Evolutionary conservation across 2,329 filamentous ascomycete genomes (phyloP).

Genomic region (Scopulariopsis brevicaulis): DNA sequence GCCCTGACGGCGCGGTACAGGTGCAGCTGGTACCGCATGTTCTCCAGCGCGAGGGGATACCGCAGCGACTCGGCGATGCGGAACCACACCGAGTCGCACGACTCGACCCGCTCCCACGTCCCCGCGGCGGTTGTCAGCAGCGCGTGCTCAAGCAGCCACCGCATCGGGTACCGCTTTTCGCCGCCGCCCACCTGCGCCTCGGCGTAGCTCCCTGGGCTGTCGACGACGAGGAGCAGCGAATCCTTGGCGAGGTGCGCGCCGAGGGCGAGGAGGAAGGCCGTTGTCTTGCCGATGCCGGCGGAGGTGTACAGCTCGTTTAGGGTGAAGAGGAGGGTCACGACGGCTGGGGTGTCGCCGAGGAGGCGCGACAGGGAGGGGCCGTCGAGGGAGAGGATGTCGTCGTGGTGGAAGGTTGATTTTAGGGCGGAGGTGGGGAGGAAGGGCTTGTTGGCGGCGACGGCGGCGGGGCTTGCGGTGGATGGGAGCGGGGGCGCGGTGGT

Average conservation of each 20-base stretch:
- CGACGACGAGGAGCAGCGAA: slow-evolving; percentile 71
- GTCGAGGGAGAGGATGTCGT: slow-evolving; percentile 26
- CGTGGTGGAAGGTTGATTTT: slow-evolving; percentile 27
- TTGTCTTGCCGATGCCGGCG: slow-evolving; percentile 62
- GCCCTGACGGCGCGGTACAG: slow-evolving; percentile 44
- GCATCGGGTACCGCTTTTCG: slow-evolving; percentile 73
- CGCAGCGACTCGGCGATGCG: slow-evolving; percentile 53
- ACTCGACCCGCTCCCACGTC: slow-evolving; percentile 63
- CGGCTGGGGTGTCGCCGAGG: slow-evolving; percentile 22
- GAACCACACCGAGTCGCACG: slow-evolving; percentile 78
- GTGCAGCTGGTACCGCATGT: slow-evolving; percentile 93
- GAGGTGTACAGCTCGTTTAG: slow-evolving; percentile 87
- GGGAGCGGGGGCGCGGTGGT: slow-evolving; percentile 37
- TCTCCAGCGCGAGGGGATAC: slow-evolving; percentile 81
- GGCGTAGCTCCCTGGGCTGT: slow-evolving; percentile 90
- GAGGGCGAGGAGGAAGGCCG: slow-evolving; percentile 60
- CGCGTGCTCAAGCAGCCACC: slow-evolving; percentile 80
- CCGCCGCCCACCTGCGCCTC: slow-evolving; percentile 59
- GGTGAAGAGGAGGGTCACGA: slow-evolving; percentile 85
- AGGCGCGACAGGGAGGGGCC: slow-evolving; percentile 18
- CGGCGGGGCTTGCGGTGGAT: slow-evolving; percentile 37
- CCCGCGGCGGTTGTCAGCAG: slow-evolving; percentile 38
- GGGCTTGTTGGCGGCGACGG: slow-evolving; percentile 29
- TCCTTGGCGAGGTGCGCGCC: slow-evolving; percentile 45
- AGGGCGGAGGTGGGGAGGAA: slow-evolving; percentile 29